Percentiles rank a stretch among this genome's conserved stretches.
Conservation (phyloP, 441 rosid genomes). For the Populus trichocarpa region DNA sequence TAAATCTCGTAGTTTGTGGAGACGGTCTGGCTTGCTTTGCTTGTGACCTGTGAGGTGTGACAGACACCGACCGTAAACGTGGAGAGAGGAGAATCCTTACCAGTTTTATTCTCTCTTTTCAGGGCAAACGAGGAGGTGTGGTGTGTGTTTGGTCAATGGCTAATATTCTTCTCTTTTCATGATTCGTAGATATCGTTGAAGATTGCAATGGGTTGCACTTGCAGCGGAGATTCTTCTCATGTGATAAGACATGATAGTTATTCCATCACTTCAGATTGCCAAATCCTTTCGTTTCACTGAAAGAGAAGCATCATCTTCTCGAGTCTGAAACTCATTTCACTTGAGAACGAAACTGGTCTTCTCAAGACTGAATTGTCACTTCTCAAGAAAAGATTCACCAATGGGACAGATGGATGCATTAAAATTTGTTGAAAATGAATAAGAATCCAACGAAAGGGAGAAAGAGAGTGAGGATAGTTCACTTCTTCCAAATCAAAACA, state of each 20-base stretch:
- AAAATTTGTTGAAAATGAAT: too few species aligned
- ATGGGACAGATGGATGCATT: too few species aligned
- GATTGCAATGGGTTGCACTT: background rate
- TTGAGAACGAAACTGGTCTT: too few species aligned
- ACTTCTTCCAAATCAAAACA: background rate
- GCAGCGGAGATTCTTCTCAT: background rate
- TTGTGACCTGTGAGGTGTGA: background rate
- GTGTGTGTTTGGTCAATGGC: background rate
- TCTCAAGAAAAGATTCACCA: too few species aligned
- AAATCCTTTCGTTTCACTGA: too few species aligned
- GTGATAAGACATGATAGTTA: background rate
- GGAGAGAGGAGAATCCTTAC: constrained; percentile 29
- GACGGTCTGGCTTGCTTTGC: background rate
- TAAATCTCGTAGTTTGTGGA: too few species aligned
- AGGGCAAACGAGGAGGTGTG: background rate
- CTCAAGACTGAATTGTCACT: too few species aligned
- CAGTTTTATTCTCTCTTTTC: constrained; percentile 6
- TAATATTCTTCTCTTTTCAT: constrained; percentile 9
- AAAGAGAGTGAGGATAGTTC: background rate
- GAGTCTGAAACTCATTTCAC: too few species aligned
- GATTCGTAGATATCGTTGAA: constrained; percentile 1
- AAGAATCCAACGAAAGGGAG: too few species aligned
- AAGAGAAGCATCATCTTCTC: too few species aligned
- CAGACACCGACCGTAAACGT: background rate
- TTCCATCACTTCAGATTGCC: background rate